Evolutionary conservation across 2,329 filamentous ascomycete species (phyloP), one percentile per base, ranked within the genome.

Genomic region (Pseudogymnoascus sp.): DNA sequence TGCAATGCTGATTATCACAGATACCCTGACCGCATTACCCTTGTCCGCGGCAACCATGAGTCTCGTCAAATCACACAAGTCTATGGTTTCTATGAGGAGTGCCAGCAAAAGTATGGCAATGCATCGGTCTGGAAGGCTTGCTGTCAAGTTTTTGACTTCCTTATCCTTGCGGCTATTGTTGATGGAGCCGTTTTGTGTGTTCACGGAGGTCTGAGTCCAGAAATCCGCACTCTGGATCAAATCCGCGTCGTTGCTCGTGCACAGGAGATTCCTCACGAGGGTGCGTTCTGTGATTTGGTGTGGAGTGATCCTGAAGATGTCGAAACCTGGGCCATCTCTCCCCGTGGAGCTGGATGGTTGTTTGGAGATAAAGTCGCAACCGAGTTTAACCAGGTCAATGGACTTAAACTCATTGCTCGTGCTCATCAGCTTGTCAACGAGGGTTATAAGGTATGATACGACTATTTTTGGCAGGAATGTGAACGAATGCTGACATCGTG

Each of bases 21-120:
- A 77, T 90, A 86, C 71, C 88, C 88, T 42, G 87, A 90, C 71
- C 82, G 84, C 67, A 87, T 91, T 66, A 90, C 88, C 0, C 79
- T 91, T 31, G 86, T 91, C 33, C 85, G 88, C 62, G 88, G 88
- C 36, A 90, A 90, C 70, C 87, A 91, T 74, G 88, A 91, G 73
- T 90, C 87, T 44, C 85, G 88, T 50, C 88, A 90, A 73, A 90
- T 91, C 69, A 91, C 88, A 13, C 87, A 90, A 72, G 88, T 90
- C 13, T 91, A 91, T 73, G 88, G 88, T 31, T 91, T 91, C 75
- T 90, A 90, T 75, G 88, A 90, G 72, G 88, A 91, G 72, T 91
- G 88, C 71, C 82, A 89, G 69, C 85, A 87, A 69, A 91, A 91
- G 73, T 91, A 91, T 71, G 87, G 87, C 65, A 90, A 90, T 74